Base-by-base conservation (phyloP, 441 rosid genomes). In the Breynia disticha region DNA sequence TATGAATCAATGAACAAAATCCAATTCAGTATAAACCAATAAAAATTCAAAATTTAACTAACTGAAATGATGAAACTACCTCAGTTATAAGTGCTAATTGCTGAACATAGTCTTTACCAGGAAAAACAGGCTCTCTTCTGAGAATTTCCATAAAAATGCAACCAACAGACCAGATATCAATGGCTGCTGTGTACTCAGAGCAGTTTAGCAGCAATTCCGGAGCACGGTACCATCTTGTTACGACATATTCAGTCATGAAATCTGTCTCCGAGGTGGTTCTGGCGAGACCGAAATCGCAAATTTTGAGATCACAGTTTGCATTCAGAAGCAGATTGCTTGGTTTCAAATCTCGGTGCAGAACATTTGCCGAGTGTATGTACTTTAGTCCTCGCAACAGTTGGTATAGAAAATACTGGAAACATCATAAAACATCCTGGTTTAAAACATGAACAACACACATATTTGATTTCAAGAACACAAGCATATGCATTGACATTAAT, bases 91-190 rank as follows among this genome's bases (percentile, higher is more conserved):
- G 88, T 52, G 78, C 71, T 48, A 86, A 83, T 56, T 86, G 89
- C 66, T 86, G 95, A 58, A 81, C 90, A 66, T 86, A 83, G 70
- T 86, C 95, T 73, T 59, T 86, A 20, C 95, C 95, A 1, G 91
- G 95, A 62, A 86, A 86, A 19, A 81, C 68, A 1, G 95, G 86
- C 60, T 81, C 71, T 28, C 85, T 74, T 37, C 78, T 81, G 66
- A 78, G 72, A 19, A 74, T 81, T 69, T 86, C 95, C 67, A 87
- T 86, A 4, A 86, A 76, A 22, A 86, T 79, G 71, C 95, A 86
- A 61, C 95, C 95, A 17, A 86, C 95, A 5, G 95, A 86, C 95
- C 95, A 86, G 17, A 83, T 78, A 63, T 86, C 91, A 7, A 86
- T 83, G 11, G 95, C 91, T 39, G 84, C 86, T 16, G 90, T 86